Evolutionary conservation across 352 stramenopile species (phyloP), one percentile per base, ranked within the genome.

Genomic region (Globisporangium nagaii): DNA sequence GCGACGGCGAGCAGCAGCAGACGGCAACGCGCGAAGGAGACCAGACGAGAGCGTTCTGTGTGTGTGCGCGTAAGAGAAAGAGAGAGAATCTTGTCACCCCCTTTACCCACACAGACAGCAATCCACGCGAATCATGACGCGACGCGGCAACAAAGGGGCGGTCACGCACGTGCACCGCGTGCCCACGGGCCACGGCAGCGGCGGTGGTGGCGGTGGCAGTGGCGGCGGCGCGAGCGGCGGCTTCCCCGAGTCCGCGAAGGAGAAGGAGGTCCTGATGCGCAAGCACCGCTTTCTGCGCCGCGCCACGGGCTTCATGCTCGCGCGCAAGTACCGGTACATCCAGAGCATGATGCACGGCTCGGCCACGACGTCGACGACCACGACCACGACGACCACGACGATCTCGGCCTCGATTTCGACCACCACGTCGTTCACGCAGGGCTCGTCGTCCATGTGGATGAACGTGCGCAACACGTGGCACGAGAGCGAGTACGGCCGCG

Each of bases 251-350:
- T 49, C 54, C 1, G 39, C 56, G 19, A 79, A 83, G 42, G 58
- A 67, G 44, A 63, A 63, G 6, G 76, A 86, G 13, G 61, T 86
- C 19, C 50, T 86, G 49, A 59, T 84, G 58, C 76, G 75, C 47
- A 77, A 73, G 35, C 74, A 90, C 57, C 79, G 71, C 15, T 66
- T 86, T 37, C 47, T 85, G 54, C 76, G 73, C 3, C 77, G 74
- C 58, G 75, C 79, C n/a, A 80, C 76, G 1, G 75, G 75, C 37
- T 88, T 80, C 50, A 79, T 90, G 73, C 62, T 90, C 37, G 79
- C 76, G 36, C 77, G 73, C 56, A 90, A 88, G 58, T 88, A 90
- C 51, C 66, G 79, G 66, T 87, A 66, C 47, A 63, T 58, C 53
- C 44, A 46, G 58, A 70, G 53, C 44, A 56, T 55, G 52, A 53